A percentile compares a stretch with the other conserved stretches of the same genome.
phyloP scores from a whole-genome alignment of 768 basidiomycete genomes.

The Lactarius vividus region DNA sequence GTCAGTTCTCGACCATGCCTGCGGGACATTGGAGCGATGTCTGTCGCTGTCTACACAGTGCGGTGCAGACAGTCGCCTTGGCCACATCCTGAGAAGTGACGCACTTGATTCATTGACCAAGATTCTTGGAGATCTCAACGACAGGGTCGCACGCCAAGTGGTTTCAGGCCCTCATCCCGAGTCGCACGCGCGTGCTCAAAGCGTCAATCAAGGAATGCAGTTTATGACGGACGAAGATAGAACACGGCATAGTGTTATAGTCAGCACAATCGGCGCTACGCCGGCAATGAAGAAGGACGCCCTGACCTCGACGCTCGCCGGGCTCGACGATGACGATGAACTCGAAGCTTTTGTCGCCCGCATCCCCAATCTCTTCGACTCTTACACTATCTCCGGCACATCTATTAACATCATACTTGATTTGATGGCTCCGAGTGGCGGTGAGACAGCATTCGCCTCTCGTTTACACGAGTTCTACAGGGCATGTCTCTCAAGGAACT shows the following conservation, averaged over 20 bases:
- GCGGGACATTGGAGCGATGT: not conserved
- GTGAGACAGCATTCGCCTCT: not conserved
- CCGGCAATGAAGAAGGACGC: not conserved
- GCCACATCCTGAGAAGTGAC: not conserved
- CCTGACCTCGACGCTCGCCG: not conserved
- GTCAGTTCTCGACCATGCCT: not conserved
- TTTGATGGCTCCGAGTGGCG: not conserved
- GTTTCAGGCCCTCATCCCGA: not conserved
- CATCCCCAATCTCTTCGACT: not conserved
- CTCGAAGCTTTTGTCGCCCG: conserved; percentile 1
- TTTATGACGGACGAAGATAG: not conserved
- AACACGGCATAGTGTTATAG: not conserved
- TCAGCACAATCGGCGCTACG: not conserved
- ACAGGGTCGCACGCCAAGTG: not conserved
- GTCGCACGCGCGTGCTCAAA: too few species aligned
- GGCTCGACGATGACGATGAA: not conserved
- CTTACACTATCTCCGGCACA: not conserved
- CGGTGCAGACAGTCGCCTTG: not conserved
- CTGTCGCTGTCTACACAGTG: not conserved
- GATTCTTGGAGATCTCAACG: not conserved
- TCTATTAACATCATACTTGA: not conserved
- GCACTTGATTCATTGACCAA: not conserved
- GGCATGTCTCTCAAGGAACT: not conserved
- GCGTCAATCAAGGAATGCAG: not conserved
- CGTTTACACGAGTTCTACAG: not conserved